A percentile compares a stretch with the other conserved stretches of the same genome.
These are phyloP conservation scores for Trichoderma atroviride DNA, from an alignment of 2,329 filamentous ascomycete genomes.

Conservation along the genomic window DNA sequence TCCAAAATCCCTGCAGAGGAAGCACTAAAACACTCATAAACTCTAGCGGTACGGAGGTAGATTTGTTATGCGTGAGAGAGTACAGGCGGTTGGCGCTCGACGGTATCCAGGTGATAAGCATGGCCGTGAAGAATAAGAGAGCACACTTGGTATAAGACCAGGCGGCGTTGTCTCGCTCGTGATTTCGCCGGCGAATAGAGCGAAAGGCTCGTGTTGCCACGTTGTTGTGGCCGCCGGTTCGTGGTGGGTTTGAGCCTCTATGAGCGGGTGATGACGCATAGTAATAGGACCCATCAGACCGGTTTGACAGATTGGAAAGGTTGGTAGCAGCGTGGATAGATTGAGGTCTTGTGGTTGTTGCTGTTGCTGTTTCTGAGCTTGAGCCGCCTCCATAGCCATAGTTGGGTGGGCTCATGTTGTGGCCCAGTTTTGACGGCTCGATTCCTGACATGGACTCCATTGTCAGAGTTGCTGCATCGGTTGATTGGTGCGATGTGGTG, in stretches of 20 bases:
- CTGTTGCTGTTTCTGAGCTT: conserved; percentile 28
- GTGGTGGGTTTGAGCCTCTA: not conserved
- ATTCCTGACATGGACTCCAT: conserved; percentile 12
- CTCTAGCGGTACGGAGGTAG: conserved; percentile 59
- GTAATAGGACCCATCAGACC: not conserved
- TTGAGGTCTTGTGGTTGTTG: conserved; percentile 38
- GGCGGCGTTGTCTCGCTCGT: conserved; percentile 59
- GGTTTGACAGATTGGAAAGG: not conserved
- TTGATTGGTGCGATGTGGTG: conserved; percentile 52
- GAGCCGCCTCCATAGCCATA: conserved; percentile 10
- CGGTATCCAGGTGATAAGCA: conserved; percentile 70
- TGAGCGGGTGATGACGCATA: not conserved
- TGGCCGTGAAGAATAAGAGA: conserved; percentile 65
- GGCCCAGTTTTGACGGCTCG: not conserved
- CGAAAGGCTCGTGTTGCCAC: conserved; percentile 1
- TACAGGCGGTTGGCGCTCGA: conserved; percentile 73
- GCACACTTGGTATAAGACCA: conserved; percentile 68
- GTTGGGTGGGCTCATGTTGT: not conserved
- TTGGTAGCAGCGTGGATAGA: not conserved
- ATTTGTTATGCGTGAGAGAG: conserved; percentile 56
- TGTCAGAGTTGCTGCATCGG: conserved; percentile 60
- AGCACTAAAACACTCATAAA: conserved; percentile 70
- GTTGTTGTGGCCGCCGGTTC: not conserved
- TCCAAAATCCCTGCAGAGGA: conserved; percentile 79
- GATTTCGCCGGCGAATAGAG: conserved; percentile 34